Evolutionary conservation across 192 early-diverging fungal genomes (phyloP).

Genomic region (Dissophora globulifera): DNA sequence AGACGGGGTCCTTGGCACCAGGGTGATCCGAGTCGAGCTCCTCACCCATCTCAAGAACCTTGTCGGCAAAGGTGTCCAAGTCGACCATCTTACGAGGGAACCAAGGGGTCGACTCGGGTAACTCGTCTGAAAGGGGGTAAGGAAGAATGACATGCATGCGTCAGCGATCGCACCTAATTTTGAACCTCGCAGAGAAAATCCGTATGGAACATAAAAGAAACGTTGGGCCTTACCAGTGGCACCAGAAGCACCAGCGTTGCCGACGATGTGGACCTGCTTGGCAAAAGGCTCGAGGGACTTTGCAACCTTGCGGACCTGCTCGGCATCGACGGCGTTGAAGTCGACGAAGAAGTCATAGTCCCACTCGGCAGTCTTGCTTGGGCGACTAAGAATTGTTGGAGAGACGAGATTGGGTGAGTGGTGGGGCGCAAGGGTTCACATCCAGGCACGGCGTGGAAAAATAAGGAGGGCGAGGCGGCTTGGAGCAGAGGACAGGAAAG

Average conservation of each 20-base stretch:
- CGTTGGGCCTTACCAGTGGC: slow-evolving; percentile 36
- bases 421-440: too few relatives aligned
- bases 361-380: slow-evolving; percentile 78
- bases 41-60: slow-evolving; percentile 92
- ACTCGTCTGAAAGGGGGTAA: slow-evolving; percentile 12
- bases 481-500: too few relatives aligned
- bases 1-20: slow-evolving; percentile 86
- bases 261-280: slow-evolving; percentile 75
- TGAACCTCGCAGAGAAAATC: too few relatives aligned
- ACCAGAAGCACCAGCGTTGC: slow-evolving; percentile 51
- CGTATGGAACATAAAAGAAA: too few relatives aligned
- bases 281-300: slow-evolving; percentile 73
- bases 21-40: slow-evolving; percentile 93
- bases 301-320: slow-evolving; percentile 70
- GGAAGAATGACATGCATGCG: too few relatives aligned
- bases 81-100: slow-evolving; percentile 94
- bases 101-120: slow-evolving; percentile 78
- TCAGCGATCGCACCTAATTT: too few relatives aligned
- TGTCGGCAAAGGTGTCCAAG: slow-evolving; percentile 91
- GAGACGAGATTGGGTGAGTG: too few relatives aligned
- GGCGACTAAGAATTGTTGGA: too few relatives aligned
- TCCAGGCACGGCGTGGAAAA: too few relatives aligned
- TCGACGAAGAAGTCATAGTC: slow-evolving; percentile 97
- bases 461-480: too few relatives aligned
- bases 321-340: slow-evolving; percentile 73